A percentile compares a stretch with the other conserved stretches of the same genome.
Conservation (phyloP, 2,329 filamentous ascomycete genomes). For the Xylariaceae sp. region DNA sequence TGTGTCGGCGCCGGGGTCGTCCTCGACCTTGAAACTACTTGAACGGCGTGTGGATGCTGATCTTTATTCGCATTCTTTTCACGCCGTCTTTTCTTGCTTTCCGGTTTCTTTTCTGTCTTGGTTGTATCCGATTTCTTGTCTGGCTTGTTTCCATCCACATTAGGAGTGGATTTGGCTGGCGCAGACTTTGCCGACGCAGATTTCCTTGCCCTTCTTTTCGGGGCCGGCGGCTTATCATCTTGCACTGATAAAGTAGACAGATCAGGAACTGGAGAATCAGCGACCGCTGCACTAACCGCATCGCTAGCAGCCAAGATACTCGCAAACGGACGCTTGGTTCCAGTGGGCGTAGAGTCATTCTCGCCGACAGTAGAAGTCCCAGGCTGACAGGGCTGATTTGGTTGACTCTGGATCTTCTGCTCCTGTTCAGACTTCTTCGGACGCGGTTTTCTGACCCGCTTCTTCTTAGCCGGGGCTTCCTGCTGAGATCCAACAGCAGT, state of each 20-base stretch:
- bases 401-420: not conserved
- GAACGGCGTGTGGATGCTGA: constrained; percentile 25
- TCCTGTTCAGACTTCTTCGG: constrained; percentile 1
- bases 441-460: constrained; percentile 3
- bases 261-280: not conserved
- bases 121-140: constrained; percentile 4
- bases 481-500: not conserved
- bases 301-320: not conserved
- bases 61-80: constrained; percentile 20
- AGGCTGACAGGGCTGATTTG: no score
- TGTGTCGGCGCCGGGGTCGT: constrained; percentile 22
- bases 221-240: not conserved
- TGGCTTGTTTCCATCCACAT: constrained; percentile 1
- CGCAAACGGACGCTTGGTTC: not conserved
- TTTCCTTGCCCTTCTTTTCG: constrained; percentile 35
- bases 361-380: no score
- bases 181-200: constrained; percentile 36
- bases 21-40: constrained; percentile 23
- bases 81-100: constrained; percentile 12
- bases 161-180: not conserved
- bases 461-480: not conserved
- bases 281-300: not conserved
- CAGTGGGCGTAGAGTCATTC: not conserved
- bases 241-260: not conserved
- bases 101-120: constrained; percentile 4